Base-by-base conservation (phyloP, 305 asterid species). In the Solanum hybrid region DNA sequence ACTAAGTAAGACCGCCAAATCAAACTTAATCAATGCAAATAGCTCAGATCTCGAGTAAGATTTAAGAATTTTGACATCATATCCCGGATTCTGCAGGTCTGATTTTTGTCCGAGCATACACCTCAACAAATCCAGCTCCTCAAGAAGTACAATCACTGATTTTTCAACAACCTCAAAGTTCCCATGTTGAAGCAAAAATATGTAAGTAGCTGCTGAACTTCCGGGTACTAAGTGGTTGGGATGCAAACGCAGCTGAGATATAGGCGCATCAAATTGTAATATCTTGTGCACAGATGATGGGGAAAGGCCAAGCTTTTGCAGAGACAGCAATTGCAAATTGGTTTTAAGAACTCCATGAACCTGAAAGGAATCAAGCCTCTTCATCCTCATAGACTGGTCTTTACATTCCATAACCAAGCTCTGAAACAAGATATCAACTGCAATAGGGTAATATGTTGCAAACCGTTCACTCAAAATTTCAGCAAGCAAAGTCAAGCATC, bases 301-400 rank as follows among this genome's bases (percentile, higher is more conserved):
- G 77, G 93, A 92, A 91, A 98, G 97, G 84, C 99, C 99, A 92
- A 92, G 94, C 93, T 98, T 98, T 94, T 98, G 99, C 86, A 98
- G 98, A 7, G 98, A 98, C 92, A 96, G 82, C 92, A 98, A 92
- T 85, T 98, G 99, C 88, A 98, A 92, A 93, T 96, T 98, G 91
- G 99, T 98, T 93, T 95, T 98, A 88, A 98, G 99, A 90, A 96
- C 95, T 90, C 99, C 99, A 88, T 98, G 98, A 92, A 98, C 95
- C 94, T 96, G 99, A 92, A 95, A 94, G 81, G 98, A 93, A 88
- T 96, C 93, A 86, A 94, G 90, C 91, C 51, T 94, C 90, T 90
- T 88, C 86, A 91, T 92, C 88, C 91, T 93, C 71, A 64, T 64
- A 36, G 89, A 91, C 87, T 87, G 93, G 89, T 89, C 91, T 78